A percentile compares a stretch with the other conserved stretches of the same genome.
These are phyloP conservation scores for Penicillium atrosanguineum DNA, from an alignment of 495 filamentous ascomycete genomes.

Conservation along the genomic window DNA sequence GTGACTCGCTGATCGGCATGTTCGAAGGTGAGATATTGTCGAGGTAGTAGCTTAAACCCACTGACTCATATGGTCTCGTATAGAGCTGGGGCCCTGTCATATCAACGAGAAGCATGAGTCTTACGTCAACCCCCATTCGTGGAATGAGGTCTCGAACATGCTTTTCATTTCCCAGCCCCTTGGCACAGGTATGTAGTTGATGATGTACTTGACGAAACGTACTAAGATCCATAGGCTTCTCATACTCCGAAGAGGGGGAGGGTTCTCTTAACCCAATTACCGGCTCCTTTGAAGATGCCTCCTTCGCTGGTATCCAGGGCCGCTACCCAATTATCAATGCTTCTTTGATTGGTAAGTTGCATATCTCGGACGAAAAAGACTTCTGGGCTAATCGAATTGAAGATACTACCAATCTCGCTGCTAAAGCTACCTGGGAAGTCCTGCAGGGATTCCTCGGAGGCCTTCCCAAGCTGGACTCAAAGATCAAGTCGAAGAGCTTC, in stretches of 20 bases:
- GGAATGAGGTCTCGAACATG: conserved; percentile 73
- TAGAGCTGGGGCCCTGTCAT: conserved; percentile 59
- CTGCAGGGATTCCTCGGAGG: conserved; percentile 54
- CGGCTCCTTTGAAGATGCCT: conserved; percentile 41
- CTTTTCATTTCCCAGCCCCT: conserved; percentile 70
- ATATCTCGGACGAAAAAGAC: too few species aligned
- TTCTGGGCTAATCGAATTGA: neutral
- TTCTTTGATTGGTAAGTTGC: conserved; percentile 34
- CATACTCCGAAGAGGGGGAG: conserved; percentile 43
- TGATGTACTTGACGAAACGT: neutral
- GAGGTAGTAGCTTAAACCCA: neutral
- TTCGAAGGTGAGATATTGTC: conserved; percentile 54
- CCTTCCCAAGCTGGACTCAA: conserved; percentile 45
- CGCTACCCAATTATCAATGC: conserved; percentile 49
- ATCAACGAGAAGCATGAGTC: conserved; percentile 52
- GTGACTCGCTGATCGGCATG: conserved; percentile 65
- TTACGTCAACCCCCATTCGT: conserved; percentile 60
- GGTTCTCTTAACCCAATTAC: conserved; percentile 46
- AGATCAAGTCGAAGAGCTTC: conserved; percentile 53
- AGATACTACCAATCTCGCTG: conserved; percentile 56
- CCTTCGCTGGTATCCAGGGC: conserved; percentile 41
- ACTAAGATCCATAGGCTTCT: conserved; percentile 43
- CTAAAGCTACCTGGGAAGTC: conserved; percentile 55
- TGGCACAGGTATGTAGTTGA: conserved; percentile 43
- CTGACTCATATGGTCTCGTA: neutral